Base-by-base conservation (phyloP, 1,284 basidiomycete species). In the Tremellales sp. region DNA sequence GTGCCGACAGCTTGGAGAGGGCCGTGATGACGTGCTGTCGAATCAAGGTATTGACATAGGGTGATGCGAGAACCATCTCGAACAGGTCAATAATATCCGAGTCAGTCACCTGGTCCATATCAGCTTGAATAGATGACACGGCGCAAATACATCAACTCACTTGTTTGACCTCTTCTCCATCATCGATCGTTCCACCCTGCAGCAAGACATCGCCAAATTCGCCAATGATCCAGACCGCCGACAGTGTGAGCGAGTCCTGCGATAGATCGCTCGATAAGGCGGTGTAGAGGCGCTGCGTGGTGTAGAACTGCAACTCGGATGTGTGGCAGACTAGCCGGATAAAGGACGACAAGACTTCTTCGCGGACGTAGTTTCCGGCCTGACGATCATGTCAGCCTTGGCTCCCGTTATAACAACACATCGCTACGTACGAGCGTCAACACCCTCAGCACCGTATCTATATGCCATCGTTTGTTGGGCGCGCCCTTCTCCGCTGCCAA, bases 391-490 rank as follows among this genome's bases (percentile, higher is more conserved):
- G 34, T 50, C 41, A 53, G 47, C 36, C 24, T 21, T 37, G 47
- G 14, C 8, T 43, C 16, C 13, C 18, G 43, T 19, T 32, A 22
- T 6, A 16, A 32, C 25, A 44, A 27, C 21, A 34, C 28, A 31
- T 29, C 26, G 28, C 25, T 13, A 77, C 85, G 56, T 50, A 92
- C 91, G 61, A 97, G 75, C 71, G 91, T 94, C 54, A 99, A 75
- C 1, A 94, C 89, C 19, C 95, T 81, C 45, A 99, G 75, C 8
- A 97, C 87, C 0, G 95, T 97, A 71, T 98, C 95, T 53, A 99
- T 97, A 69, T 99, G 95, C 95, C 95, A 99, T 57, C 95, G 79
- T 74, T 92, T 93, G 73, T 97, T 97, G 0, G 95, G 95, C 2
- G 95, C 94, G 66, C 89, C 98, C 40, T 91, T 80, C 72, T 98